These are phyloP conservation scores for Lasiosphaeris hirsuta DNA, from an alignment of 495 filamentous ascomycete species.

Conservation along the genomic window DNA sequence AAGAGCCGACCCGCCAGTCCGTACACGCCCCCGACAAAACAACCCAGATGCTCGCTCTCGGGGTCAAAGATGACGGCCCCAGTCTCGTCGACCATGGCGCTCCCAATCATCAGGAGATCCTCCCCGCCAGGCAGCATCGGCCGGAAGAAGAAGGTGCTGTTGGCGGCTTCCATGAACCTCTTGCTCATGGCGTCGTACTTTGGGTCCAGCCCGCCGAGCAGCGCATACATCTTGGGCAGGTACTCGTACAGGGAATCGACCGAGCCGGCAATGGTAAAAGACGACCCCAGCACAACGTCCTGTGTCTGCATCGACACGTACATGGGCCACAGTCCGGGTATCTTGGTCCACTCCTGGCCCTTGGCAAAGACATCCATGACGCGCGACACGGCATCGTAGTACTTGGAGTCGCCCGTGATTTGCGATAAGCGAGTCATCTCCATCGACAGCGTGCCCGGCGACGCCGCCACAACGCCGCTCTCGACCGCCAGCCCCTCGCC, in stretches of 20 bases:
- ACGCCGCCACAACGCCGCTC: conserved; percentile 31
- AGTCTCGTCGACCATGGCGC: conserved; percentile 25
- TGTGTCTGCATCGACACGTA: conserved; percentile 57
- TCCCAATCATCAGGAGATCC: conserved; percentile 66
- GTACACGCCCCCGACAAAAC: conserved; percentile 84
- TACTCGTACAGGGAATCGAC: conserved; percentile 91
- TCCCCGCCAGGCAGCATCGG: conserved; percentile 69
- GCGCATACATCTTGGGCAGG: conserved; percentile 64
- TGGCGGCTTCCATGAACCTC: conserved; percentile 60
- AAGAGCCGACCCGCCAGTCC: conserved; percentile 77
- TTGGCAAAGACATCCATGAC: conserved; percentile 75
- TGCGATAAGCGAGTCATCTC: conserved; percentile 88
- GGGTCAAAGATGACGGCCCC: conserved; percentile 30
- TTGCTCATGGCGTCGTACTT: conserved; percentile 78
- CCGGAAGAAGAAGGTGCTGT: conserved; percentile 68
- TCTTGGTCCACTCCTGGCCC: conserved; percentile 61
- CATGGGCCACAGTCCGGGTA: conserved; percentile 84
- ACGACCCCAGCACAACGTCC: conserved; percentile 33
- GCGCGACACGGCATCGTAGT: conserved; percentile 84
- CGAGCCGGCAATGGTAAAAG: conserved; percentile 69
- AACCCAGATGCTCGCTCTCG: conserved; percentile 51
- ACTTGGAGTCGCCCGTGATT: conserved; percentile 78
- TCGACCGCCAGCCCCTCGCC: conserved; percentile 34
- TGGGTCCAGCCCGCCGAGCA: conserved; percentile 71
- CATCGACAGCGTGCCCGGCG: conserved; percentile 59